Evolutionary conservation across 257 asterid species (phyloP).

Genomic region (Knoxia roxburghii): DNA sequence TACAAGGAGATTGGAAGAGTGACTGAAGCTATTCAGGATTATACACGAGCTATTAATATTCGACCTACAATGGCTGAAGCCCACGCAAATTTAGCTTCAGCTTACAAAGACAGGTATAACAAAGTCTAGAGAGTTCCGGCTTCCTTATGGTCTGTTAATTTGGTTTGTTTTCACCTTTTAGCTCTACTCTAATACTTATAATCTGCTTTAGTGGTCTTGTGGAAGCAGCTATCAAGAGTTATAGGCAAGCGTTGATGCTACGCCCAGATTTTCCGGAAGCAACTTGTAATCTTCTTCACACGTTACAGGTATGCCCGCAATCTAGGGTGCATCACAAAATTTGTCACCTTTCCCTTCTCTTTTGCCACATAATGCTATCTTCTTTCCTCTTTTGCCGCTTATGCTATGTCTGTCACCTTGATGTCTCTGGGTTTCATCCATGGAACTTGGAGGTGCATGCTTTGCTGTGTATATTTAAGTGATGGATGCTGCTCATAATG

Average conservation of each 20-base stretch:
- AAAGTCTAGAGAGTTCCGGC: background rate
- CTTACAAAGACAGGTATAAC: slow-evolving; percentile 84
- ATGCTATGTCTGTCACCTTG: background rate
- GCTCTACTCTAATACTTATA: slow-evolving; percentile 14
- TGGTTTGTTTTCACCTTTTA: background rate
- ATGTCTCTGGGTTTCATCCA: background rate
- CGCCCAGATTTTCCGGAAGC: slow-evolving; percentile 99
- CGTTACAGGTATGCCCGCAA: slow-evolving; percentile 58
- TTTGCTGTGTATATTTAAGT: slow-evolving; percentile 1
- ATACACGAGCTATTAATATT: slow-evolving; percentile 68
- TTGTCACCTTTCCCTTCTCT: too few relatives aligned
- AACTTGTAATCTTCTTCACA: slow-evolving; percentile 95
- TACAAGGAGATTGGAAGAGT: slow-evolving; percentile 97
- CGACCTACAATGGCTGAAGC: slow-evolving; percentile 99
- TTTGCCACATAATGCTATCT: too few relatives aligned
- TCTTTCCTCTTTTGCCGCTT: background rate
- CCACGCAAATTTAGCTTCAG: slow-evolving; percentile 99
- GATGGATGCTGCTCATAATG: background rate
- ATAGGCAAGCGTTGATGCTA: slow-evolving; percentile 73
- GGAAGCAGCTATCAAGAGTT: slow-evolving; percentile 93
- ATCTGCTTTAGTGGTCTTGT: slow-evolving; percentile 69
- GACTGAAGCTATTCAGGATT: slow-evolving; percentile 88
- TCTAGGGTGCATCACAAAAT: background rate
- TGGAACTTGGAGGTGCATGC: background rate
- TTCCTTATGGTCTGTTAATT: slow-evolving; percentile 4